Percentiles rank a stretch among this genome's conserved stretches.
Evolutionary conservation across 2,329 filamentous ascomycete genomes (phyloP).

Genomic region (Leptodontidium sp.): DNA sequence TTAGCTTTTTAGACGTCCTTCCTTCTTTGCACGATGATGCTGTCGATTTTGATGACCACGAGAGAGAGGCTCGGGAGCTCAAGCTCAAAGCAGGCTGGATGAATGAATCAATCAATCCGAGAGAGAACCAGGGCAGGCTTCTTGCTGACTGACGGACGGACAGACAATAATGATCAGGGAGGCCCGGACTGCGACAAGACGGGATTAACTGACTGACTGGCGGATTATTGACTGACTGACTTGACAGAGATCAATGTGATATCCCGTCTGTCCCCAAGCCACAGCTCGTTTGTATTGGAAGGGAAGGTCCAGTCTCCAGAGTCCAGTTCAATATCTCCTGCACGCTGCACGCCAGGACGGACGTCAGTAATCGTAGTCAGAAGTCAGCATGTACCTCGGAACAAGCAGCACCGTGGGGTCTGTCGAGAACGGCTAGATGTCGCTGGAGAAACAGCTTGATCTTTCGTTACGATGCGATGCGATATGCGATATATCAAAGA

Average conservation of each 20-base stretch:
- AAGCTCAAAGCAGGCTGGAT: slow-evolving; percentile 20
- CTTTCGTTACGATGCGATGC: not conserved
- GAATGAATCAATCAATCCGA: not conserved
- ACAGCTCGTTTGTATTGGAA: slow-evolving; percentile 6
- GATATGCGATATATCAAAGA: not conserved
- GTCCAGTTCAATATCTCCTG: not conserved
- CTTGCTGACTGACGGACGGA: slow-evolving; percentile 18
- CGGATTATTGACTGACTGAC: not conserved
- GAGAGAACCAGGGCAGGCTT: not conserved
- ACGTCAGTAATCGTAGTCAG: not conserved
- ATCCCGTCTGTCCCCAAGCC: slow-evolving; percentile 15
- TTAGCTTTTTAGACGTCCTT: not conserved
- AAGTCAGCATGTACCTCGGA: slow-evolving; percentile 15
- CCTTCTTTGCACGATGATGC: slow-evolving; percentile 13
- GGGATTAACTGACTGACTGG: not conserved
- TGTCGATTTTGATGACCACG: slow-evolving; percentile 13
- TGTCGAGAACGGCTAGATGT: slow-evolving; percentile 10
- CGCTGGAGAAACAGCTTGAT: not conserved
- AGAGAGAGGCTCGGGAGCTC: slow-evolving; percentile 9
- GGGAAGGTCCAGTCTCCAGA: not conserved
- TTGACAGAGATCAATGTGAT: slow-evolving; percentile 13
- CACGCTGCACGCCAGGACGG: slow-evolving; percentile 13
- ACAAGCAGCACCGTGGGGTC: slow-evolving; percentile 7
- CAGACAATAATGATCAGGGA: not conserved
- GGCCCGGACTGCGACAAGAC: slow-evolving; percentile 8